Conservation (phyloP, 352 stramenopile species). For the Phytophthora multivora region DNA sequence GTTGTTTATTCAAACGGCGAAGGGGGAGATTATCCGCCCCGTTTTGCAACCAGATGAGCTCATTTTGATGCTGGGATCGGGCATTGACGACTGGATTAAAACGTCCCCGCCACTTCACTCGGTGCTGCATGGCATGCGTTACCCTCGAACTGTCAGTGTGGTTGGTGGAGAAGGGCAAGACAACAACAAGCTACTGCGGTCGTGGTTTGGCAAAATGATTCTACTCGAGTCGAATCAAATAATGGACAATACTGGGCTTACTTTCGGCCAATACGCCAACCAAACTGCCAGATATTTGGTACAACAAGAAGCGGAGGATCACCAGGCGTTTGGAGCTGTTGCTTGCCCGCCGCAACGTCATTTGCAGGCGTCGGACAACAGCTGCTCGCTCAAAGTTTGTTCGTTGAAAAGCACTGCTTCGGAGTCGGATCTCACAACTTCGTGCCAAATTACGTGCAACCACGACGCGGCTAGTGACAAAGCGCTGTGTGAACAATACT, state of each 20-base stretch:
- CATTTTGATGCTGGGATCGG: constrained; percentile 81
- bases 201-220: constrained; percentile 79
- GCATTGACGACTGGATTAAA: constrained; percentile 73
- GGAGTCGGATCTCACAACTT: constrained; percentile 35
- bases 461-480: constrained; percentile 45
- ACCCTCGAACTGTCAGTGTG: constrained; percentile 52
- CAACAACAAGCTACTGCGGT: constrained; percentile 54
- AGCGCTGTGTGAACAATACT: constrained; percentile 43
- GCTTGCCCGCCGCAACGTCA: constrained; percentile 51
- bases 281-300: constrained; percentile 59
- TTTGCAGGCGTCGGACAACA: constrained; percentile 54
- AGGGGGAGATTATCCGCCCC: constrained; percentile 60
- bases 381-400: constrained; percentile 51
- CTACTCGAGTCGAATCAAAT: constrained; percentile 45
- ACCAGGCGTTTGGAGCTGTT: constrained; percentile 45
- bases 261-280: constrained; percentile 60
- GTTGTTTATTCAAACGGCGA: constrained; percentile 63
- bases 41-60: constrained; percentile 73
- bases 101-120: constrained; percentile 57
- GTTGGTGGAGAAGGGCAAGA: constrained; percentile 29
- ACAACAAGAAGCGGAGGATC: constrained; percentile 34
- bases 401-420: constrained; percentile 39
- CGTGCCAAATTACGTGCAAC: constrained; percentile 66
- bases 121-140: constrained; percentile 80
- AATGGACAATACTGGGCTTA: constrained; percentile 64